A percentile compares a stretch with the other conserved stretches of the same genome.
These are phyloP conservation scores for Pichia pseudocactophila DNA, from an alignment of 805 yeast species.

Conservation along the genomic window DNA sequence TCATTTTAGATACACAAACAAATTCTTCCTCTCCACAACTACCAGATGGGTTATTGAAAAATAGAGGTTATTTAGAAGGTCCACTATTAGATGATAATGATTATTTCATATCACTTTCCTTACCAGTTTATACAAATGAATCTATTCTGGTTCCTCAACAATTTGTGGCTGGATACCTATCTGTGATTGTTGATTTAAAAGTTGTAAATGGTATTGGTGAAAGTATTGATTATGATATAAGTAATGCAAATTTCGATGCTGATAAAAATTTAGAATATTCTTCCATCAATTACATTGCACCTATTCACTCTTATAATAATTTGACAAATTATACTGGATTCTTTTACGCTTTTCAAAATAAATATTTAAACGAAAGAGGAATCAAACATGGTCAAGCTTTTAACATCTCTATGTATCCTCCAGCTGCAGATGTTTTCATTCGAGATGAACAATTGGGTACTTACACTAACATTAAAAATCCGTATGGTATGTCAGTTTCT, in stretches of 20 bases:
- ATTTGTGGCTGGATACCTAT: conserved; percentile 59
- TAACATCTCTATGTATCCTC: conserved; percentile 14
- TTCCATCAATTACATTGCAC: conserved; percentile 20
- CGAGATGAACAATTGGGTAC: conserved; percentile 32
- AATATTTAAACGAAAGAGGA: conserved; percentile 5
- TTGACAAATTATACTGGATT: conserved; percentile 27
- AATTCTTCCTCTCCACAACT: conserved; percentile 18
- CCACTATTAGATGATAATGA: conserved; percentile 44
- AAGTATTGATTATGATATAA: no score
- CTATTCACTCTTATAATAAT: conserved; percentile 17
- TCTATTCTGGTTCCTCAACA: conserved; percentile 55
- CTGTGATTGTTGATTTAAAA: conserved; percentile 45
- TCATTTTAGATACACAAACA: conserved; percentile 19
- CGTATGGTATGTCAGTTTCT: conserved; percentile 36
- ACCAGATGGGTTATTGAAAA: conserved; percentile 34
- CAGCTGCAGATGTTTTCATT: conserved; percentile 18
- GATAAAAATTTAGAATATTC: conserved; percentile 25
- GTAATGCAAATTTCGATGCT: conserved; percentile 23
- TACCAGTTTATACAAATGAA: conserved; percentile 68
- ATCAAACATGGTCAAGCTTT: neutral
- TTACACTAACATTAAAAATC: conserved; percentile 28
- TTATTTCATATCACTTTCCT: conserved; percentile 63
- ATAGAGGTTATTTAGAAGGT: conserved; percentile 51
- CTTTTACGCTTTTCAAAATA: conserved; percentile 35
- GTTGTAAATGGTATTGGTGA: conserved; percentile 3